Base-by-base conservation (phyloP, 345 rosid species). In the Mangifera indica region DNA sequence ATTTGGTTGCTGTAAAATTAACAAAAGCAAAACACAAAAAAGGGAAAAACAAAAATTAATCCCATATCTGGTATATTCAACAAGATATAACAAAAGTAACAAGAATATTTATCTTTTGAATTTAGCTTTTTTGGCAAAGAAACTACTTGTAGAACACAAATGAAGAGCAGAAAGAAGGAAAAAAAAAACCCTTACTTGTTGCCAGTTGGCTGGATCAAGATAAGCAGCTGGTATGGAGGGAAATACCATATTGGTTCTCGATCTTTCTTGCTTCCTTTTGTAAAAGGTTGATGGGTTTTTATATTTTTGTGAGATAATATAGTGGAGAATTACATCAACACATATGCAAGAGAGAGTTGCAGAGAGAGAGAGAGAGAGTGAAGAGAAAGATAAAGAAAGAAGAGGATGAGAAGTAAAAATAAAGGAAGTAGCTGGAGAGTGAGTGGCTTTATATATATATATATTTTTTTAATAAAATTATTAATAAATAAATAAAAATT, bases 151-250 rank as follows among this genome's bases (percentile, higher is more conserved):
- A 17, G 24, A 63, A 51, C 45, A 73, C 65, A 48, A 71, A 21
- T n/a, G 20, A 54, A 48, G 37, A 49, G 63, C 45, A 58, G 60
- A 26, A 21, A 56, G 13, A 56, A 29, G 32, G 8, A 58, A 58
- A 32, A 25, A 15, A 51, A 73, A 76, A 81, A 71, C 1, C 69
- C 90, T 74, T 85, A 91, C 97, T 79, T 88, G 97, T 68, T 89
- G 98, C 98, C 98, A 95, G 91, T 92, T 92, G 86, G 91, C 77
- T 66, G 93, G 97, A 91, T 92, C 99, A 85, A 91, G 96, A 86
- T 95, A 92, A 84, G 53, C 53, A 49, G 96, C 84, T 82, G 96
- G 94, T 71, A 92, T 81, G 74, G 99, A 89, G 57, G 98, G 74
- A 73, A 87, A 95, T 86, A 84, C 96, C 99, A 95, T 95, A 49